Conservation (phyloP, 305 asterid genomes). For the Vinca major region DNA sequence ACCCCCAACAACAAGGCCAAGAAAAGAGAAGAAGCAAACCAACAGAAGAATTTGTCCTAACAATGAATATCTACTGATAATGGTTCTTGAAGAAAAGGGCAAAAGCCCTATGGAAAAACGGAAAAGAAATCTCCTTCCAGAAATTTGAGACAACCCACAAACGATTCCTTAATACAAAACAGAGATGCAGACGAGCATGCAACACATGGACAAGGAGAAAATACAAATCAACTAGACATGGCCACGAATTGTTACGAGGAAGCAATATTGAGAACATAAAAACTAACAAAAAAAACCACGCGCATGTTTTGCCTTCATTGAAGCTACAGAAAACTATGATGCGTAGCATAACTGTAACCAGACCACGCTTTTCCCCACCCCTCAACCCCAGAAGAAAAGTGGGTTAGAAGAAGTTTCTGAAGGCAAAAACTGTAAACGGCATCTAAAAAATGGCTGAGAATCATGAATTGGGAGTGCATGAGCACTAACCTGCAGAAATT, state of each 20-base stretch:
- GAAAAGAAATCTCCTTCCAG: too few relatives aligned
- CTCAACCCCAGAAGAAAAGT: neutral
- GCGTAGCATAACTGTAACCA: neutral
- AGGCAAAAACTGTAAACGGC: neutral
- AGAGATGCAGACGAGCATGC: too few relatives aligned
- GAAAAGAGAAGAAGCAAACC: too few relatives aligned
- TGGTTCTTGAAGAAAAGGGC: neutral
- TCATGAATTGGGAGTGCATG: neutral
- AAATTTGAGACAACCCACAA: too few relatives aligned
- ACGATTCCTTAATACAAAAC: too few relatives aligned
- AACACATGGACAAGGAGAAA: neutral
- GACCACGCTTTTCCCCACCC: neutral
- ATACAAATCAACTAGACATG: neutral
- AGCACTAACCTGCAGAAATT: conserved; percentile 57
- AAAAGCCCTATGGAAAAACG: too few relatives aligned
- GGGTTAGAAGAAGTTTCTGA: neutral
- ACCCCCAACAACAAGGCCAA: too few relatives aligned
- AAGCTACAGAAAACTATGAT: neutral
- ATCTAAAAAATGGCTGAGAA: neutral
- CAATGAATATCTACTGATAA: too few relatives aligned
- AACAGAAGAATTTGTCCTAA: too few relatives aligned
- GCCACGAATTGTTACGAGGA: neutral
- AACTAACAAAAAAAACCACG: neutral
- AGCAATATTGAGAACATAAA: neutral
- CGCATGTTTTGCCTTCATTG: neutral